Evolutionary conservation across 306 rosid species (phyloP), one percentile per base, ranked within the genome.

Genomic region (Luffa aegyptiaca): DNA sequence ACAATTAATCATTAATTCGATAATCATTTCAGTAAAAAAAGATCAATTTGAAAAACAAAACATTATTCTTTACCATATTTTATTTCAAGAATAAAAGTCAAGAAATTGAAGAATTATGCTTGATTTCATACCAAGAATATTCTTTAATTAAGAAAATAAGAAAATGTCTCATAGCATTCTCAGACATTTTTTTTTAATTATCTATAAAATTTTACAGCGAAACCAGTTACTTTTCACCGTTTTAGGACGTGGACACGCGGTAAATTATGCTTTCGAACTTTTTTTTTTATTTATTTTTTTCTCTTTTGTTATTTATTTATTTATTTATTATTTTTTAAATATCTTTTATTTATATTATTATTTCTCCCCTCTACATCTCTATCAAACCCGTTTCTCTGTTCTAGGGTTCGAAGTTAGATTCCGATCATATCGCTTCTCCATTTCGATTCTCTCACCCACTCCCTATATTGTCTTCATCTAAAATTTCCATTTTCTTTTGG

Each of bases 401-500:
- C 83, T 76, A 85, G 87, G 86, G 86, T 86, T 78, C 87, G 80
- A 78, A 85, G 77, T 81, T 85, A 86, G 91, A 88, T 88, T 90
- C 79, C 92, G 87, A 87, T 85, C 86, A 85, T 81, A 85, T 89
- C 87, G 79, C 85, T 74, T 76, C 84, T n/a, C 80, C 81, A 85
- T 90, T 73, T 88, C 90, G 92, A 84, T 84, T 90, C 85, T 83
- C 90, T 84, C 92, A 86, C 87, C 84, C 81, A 74, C 75, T 79
- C 78, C 62, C 65, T 75, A 17, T 75, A 52, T 75, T 75, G 79
- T 75, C 62, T 83, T 80, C 81, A 20, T 77, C 81, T 52, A 44
- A 18, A 31, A 41, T 64, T 74, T n/a, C 18, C 44, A 21, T 12
- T 72, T 20, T 26, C 31, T 46, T 46, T 26, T 16, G 51, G 76